Conservation (phyloP, 2,329 filamentous ascomycete genomes). For the Hypoxylon sp. region DNA sequence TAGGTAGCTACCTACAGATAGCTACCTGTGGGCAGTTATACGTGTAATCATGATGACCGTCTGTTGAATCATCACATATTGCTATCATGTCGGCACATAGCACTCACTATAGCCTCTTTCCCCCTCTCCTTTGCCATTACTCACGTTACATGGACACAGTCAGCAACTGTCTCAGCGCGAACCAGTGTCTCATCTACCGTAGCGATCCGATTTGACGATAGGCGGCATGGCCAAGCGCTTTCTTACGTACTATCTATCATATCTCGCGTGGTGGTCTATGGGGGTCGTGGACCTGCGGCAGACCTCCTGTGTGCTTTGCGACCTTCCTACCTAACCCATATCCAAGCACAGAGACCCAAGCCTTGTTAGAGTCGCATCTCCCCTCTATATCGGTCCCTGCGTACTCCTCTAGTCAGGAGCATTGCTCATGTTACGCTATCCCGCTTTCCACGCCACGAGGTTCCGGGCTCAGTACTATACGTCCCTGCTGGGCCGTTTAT, state of each 20-base stretch:
- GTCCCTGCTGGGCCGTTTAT: neutral
- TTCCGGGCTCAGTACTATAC: slow-evolving; percentile 8
- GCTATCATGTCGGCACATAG: neutral
- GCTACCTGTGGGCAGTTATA: no score
- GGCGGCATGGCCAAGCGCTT: neutral
- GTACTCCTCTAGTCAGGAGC: neutral
- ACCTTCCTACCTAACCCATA: neutral
- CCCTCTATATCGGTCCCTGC: neutral
- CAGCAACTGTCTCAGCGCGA: neutral
- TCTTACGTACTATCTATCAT: neutral
- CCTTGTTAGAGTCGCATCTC: slow-evolving; percentile 2
- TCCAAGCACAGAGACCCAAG: neutral
- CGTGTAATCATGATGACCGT: neutral
- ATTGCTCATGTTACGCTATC: neutral
- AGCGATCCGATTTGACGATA: neutral
- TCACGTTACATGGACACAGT: neutral
- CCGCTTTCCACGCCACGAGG: neutral
- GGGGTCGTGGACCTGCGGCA: no score
- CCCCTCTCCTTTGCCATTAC: neutral
- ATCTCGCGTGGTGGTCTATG: no score
- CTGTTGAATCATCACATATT: neutral
- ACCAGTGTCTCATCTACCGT: neutral
- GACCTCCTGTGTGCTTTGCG: no score
- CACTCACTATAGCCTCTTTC: neutral
- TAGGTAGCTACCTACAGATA: no score